Percentiles rank a stretch among this genome's conserved stretches.
Conservation (phyloP, 768 basidiomycete genomes). For the Phlegmacium glaucopus region DNA sequence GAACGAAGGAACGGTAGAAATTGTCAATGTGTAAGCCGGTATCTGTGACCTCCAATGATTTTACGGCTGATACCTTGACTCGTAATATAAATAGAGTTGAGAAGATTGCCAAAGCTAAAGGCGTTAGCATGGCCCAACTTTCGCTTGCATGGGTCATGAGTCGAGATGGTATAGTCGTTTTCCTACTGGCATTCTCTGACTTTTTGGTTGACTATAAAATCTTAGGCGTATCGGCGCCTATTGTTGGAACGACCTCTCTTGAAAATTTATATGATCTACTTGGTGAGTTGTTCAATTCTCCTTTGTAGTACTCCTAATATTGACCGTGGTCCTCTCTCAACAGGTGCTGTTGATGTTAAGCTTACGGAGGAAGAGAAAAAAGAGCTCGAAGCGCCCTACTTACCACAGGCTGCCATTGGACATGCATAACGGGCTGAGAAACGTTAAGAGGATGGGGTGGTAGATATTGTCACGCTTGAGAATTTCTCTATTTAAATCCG, state of each 20-base stretch:
- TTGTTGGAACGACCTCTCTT: conserved; percentile 52
- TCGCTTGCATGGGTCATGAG: conserved; percentile 50
- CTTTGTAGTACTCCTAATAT: not conserved
- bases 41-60: too few species aligned
- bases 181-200: not conserved
- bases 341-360: conserved; percentile 23
- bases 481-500: too few species aligned
- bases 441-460: too few species aligned
- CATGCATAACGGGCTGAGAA: too few species aligned
- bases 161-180: conserved; percentile 30
- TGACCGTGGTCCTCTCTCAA: not conserved
- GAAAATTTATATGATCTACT: conserved; percentile 52
- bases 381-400: conserved; percentile 22
- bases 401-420: conserved; percentile 19
- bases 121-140: conserved; percentile 54
- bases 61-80: too few species aligned
- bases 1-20: conserved; percentile 27
- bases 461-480: too few species aligned
- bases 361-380: conserved; percentile 25
- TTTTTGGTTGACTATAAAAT: not conserved
- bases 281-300: conserved; percentile 24
- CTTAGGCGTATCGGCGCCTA: conserved; percentile 50
- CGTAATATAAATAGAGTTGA: conserved; percentile 41
- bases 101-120: conserved; percentile 48
- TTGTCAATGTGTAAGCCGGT: conserved; percentile 34